Evolutionary conservation across 306 rosid species (phyloP), one percentile per base, ranked within the genome.

Genomic region (Ammopiptanthus mongolicus): DNA sequence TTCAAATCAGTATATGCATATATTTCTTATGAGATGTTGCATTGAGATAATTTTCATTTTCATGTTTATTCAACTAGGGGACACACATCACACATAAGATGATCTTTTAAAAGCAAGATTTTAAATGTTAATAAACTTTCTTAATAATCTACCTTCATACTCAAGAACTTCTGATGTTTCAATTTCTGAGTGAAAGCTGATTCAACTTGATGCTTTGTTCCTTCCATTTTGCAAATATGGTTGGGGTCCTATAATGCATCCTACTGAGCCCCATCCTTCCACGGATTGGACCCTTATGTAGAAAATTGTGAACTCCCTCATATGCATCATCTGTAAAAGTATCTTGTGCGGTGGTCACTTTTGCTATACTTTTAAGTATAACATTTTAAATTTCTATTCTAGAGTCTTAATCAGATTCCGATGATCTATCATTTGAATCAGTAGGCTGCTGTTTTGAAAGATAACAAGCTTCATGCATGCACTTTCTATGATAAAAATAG

Each of bases 121-220:
- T 28, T 18, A 52, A 23, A 29, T 62, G 61, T 46, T 46, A 31
- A 46, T 44, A 50, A 39, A 52, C 47, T 50, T 22, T 67, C 57
- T 47, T 36, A 42, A 56, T 28, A 18, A 34, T 39, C 25, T 65
- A 61, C 37, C 31, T 74, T 66, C 65, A 22, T 15, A 48, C 33
- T 81, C 44, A 61, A 67, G 22, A 69, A 61, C 73, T 75, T 17
- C 74, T 12, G 14, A 21, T 59, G 18, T 73, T 66, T 50, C 60
- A n/a, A 57, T 56, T n/a, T 48, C 71, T 28, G 23, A 42, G 42
- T 36, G 23, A 61, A 47, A 64, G 6, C 0, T 5, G 48, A 51
- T 50, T 39, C 17, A 73, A 33, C 8, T 69, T 41, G 68, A 62
- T 52, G 42, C 44, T 69, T 4, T 28, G 55, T 44, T 75, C 60